These are phyloP conservation scores for Setaria italica DNA, from an alignment of 202 grass and related monocot species.

Conservation along the genomic window DNA sequence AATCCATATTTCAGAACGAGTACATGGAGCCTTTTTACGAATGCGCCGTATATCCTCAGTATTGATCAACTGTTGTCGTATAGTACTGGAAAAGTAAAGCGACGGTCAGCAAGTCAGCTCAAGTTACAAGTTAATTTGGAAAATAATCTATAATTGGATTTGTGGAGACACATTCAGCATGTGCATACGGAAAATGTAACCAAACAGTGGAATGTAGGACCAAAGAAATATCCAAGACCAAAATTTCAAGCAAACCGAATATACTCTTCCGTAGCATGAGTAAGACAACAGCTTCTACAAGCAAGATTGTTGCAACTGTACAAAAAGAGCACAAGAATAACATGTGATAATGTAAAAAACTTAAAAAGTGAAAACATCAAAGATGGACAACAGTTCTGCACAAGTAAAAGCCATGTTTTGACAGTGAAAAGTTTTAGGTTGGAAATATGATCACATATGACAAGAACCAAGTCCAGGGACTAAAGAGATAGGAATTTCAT, in stretches of 20 bases:
- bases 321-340: not conserved
- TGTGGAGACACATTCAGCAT: slow-evolving; percentile 7
- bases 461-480: slow-evolving; percentile 3
- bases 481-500: not conserved
- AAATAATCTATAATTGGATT: slow-evolving; percentile 19
- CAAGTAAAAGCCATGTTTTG: slow-evolving; percentile 6
- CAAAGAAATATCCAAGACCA: slow-evolving; percentile 29
- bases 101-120: slow-evolving; percentile 10
- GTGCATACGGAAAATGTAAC: slow-evolving; percentile 29
- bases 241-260: slow-evolving; percentile 21
- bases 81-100: slow-evolving; percentile 65
- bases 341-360: not conserved
- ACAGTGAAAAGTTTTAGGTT: slow-evolving; percentile 1
- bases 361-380: not conserved
- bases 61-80: slow-evolving; percentile 95
- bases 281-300: slow-evolving; percentile 18
- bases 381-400: not conserved
- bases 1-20: slow-evolving; percentile 96
- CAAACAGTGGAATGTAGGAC: slow-evolving; percentile 13
- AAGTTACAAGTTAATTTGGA: slow-evolving; percentile 15
- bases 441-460: slow-evolving; percentile 18
- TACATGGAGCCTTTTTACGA: slow-evolving; percentile 98
- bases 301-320: not conserved
- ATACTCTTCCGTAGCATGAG: slow-evolving; percentile 6
- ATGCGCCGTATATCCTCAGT: slow-evolving; percentile 95